These are phyloP conservation scores for Penicillium concentricum DNA, from an alignment of 2,329 filamentous ascomycete genomes.

Conservation along the genomic window DNA sequence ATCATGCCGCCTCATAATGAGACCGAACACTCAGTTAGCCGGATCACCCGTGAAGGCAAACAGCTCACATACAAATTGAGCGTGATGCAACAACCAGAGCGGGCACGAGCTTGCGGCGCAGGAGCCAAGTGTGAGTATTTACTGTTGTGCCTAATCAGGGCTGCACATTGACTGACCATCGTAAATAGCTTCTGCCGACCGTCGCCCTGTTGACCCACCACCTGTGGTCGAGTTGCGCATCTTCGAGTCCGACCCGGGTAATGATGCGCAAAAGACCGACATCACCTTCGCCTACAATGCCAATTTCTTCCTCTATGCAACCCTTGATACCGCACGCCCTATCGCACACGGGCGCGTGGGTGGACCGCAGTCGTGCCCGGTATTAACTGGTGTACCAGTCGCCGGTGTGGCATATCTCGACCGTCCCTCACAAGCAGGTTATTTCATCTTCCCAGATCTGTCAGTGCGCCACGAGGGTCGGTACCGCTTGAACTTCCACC, in stretches of 20 bases:
- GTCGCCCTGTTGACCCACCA: constrained; percentile 89
- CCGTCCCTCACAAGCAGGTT: constrained; percentile 74
- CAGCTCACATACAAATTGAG: constrained; percentile 77
- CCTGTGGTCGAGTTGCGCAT: constrained; percentile 91
- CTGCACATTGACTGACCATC: background rate
- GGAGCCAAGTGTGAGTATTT: constrained; percentile 79
- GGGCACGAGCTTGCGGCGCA: constrained; percentile 90
- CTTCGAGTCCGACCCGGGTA: constrained; percentile 61
- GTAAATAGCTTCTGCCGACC: constrained; percentile 71
- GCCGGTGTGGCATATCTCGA: constrained; percentile 96
- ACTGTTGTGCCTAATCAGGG: background rate
- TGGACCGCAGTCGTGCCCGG: constrained; percentile 68
- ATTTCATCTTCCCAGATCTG: constrained; percentile 96
- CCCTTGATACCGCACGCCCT: constrained; percentile 78
- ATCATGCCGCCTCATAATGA: constrained; percentile 51
- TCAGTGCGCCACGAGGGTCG: constrained; percentile 94
- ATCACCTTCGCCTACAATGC: constrained; percentile 91
- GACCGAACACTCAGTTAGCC: constrained; percentile 52
- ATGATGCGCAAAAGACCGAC: constrained; percentile 62
- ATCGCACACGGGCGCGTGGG: constrained; percentile 78
- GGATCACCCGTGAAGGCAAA: constrained; percentile 71
- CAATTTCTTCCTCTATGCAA: constrained; percentile 96
- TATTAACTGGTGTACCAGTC: constrained; percentile 90
- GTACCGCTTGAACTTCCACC: constrained; percentile 85
- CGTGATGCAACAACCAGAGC: constrained; percentile 91